Percentiles rank a stretch among this genome's conserved stretches.
Evolutionary conservation across 306 rosid species (phyloP).

Genomic region (Astragalus glycyphyllos): DNA sequence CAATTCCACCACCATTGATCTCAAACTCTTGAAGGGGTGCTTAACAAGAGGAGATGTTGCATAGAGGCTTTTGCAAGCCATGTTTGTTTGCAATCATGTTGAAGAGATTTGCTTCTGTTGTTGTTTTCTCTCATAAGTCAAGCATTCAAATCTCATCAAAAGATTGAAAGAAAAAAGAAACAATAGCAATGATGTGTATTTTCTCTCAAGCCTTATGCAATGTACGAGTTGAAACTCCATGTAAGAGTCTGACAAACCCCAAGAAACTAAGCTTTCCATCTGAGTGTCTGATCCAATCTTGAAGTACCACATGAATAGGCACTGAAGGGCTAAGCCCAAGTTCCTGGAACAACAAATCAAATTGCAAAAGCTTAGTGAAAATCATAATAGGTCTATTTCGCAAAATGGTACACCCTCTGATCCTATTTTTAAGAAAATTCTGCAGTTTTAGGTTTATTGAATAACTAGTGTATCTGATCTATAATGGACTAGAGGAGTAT

Average conservation of each 20-base stretch:
- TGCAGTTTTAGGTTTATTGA: too few relatives aligned
- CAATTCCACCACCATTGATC: constrained; percentile 50
- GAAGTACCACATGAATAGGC: constrained; percentile 87
- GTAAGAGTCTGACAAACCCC: constrained; percentile 84
- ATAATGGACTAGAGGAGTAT: not conserved
- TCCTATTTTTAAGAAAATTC: too few relatives aligned
- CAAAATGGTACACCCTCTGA: too few relatives aligned
- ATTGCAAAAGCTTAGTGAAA: constrained; percentile 34
- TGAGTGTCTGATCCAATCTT: constrained; percentile 88
- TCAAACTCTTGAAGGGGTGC: constrained; percentile 17
- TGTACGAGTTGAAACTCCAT: constrained; percentile 67
- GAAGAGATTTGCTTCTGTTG: constrained; percentile 41
- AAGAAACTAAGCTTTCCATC: constrained; percentile 91
- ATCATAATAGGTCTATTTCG: not conserved
- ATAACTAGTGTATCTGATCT: too few relatives aligned
- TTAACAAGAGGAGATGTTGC: constrained; percentile 41
- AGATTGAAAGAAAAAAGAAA: constrained; percentile 35
- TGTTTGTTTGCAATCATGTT: constrained; percentile 40
- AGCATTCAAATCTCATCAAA: constrained; percentile 37
- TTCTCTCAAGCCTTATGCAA: constrained; percentile 67
- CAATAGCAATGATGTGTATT: constrained; percentile 32
- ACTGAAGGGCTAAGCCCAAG: constrained; percentile 84
- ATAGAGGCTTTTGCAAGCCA: constrained; percentile 30
- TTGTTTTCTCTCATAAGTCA: constrained; percentile 37
- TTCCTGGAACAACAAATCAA: constrained; percentile 58